Evolutionary conservation across 768 basidiomycete genomes (phyloP), one percentile per base, ranked within the genome.

Genomic region (Tulasnella calospora): DNA sequence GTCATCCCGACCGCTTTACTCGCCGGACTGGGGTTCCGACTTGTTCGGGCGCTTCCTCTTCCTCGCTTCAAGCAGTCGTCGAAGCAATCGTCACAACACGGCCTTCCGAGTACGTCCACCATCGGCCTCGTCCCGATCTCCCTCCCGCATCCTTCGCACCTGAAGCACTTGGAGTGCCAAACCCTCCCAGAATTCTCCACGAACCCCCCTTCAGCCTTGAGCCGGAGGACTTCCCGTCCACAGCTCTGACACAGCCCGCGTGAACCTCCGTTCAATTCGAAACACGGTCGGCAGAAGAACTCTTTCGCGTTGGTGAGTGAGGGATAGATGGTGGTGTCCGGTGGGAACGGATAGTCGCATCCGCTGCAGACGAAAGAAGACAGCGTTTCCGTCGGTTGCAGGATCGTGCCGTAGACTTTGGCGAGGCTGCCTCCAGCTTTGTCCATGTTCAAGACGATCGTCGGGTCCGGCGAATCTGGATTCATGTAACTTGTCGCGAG

Each of bases 241-340:
- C 94, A 95, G 30, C 86, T 83, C 0, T 89, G 87, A 82, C 94
- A 95, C 38, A 86, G 85, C 3, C 94, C 94, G 82, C 91, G 92
- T 1, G 92, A 92, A 41, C 94, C 94, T 38, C 94, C 94, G 78
- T 91, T 90, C 40, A 83, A 80, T 33, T 87, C 86, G 82, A 93
- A 95, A 83, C 94, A 95, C 33, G 88, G 84, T 36, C 89, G 89
- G 83, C 94, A 95, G 21, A 94, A 85, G 83, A 93, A 95, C 3
- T 89, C 88, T 81, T 82, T 79, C 27, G 81, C n/a, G 81, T 82
- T 71, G 82, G 82, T 77, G 17, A 81, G 76, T 82, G 81, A 77
- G 0, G 94, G 94, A 82, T 94, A 95, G 79, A 95, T 93, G 40
- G 94, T 95, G 30, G 92, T 89, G 83, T 95, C 94, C 2, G 94